phyloP scores from a whole-genome alignment of 2,329 filamentous ascomycete genomes.

The Fusarium aywerte region DNA sequence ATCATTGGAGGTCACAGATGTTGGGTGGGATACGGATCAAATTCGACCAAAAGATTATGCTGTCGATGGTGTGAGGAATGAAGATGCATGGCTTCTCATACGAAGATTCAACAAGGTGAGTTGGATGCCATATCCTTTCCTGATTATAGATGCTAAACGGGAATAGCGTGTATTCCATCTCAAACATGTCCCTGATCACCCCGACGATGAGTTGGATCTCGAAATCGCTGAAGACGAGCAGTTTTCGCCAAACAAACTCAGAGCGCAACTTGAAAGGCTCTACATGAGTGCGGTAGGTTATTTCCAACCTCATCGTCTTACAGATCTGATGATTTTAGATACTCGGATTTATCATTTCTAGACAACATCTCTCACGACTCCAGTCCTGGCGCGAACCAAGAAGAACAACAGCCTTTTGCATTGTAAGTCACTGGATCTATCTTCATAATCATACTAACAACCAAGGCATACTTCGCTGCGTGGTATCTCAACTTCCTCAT shows the following conservation, averaged over 20 bases:
- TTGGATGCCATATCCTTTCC: rapidly evolving
- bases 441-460: constrained; percentile 54
- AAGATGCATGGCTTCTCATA: constrained; percentile 25
- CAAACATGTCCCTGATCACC: not conserved
- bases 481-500: constrained; percentile 76
- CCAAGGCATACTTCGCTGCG: constrained; percentile 62
- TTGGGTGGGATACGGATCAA: not conserved
- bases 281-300: constrained; percentile 79
- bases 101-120: constrained; percentile 27
- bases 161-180: constrained; percentile 17
- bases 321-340: not conserved
- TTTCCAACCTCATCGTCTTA: rapidly evolving
- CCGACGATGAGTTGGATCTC: constrained; percentile 16
- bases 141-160: rapidly evolving
- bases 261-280: constrained; percentile 78
- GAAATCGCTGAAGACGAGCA: constrained; percentile 74
- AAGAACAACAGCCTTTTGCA: constrained; percentile 60
- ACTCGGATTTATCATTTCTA: not conserved
- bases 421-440: not conserved
- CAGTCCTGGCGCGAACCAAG: constrained; percentile 79
- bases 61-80: not conserved
- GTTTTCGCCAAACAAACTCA: constrained; percentile 82
- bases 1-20: not conserved
- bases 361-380: constrained; percentile 76
- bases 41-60: not conserved